These are phyloP conservation scores for Aureobasidium sp. DNA, from an alignment of 2,329 filamentous ascomycete genomes.

Conservation along the genomic window DNA sequence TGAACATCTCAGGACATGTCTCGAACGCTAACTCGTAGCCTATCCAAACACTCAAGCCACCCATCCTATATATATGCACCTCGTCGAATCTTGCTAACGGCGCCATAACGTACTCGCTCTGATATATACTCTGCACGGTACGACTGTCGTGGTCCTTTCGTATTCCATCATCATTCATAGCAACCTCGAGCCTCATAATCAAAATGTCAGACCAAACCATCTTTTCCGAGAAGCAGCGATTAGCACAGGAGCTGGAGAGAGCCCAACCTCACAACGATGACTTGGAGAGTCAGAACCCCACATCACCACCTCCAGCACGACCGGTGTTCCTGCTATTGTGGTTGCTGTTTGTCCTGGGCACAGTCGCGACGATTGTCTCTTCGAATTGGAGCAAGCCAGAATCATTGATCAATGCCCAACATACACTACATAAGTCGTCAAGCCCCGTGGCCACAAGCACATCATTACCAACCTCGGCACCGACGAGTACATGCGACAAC, in stretches of 20 bases:
- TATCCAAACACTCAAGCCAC: neutral
- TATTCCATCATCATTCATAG: neutral
- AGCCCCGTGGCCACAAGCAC: neutral
- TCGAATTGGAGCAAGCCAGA: slow-evolving; percentile 9
- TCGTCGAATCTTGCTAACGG: neutral
- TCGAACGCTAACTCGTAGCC: slow-evolving; percentile 3
- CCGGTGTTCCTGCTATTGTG: slow-evolving; percentile 5
- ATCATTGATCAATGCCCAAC: neutral
- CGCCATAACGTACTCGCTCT: neutral
- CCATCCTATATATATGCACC: slow-evolving; percentile 7
- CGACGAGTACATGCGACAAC: slow-evolving; percentile 11
- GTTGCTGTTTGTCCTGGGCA: slow-evolving; percentile 11
- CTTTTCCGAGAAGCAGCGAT: slow-evolving; percentile 6
- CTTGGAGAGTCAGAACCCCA: neutral
- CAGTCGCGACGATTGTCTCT: slow-evolving; percentile 1
- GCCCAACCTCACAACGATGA: neutral
- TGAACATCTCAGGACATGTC: slow-evolving; percentile 6
- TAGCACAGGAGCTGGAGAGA: neutral
- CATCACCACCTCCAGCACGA: slow-evolving; percentile 1
- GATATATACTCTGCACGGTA: neutral
- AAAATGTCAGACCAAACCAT: slow-evolving; percentile 8
- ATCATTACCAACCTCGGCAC: slow-evolving; percentile 4
- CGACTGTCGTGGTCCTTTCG: neutral
- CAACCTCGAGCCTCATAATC: neutral
- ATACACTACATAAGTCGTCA: neutral